Evolutionary conservation across 169 alveolate species (phyloP).

Genomic region (Plasmodium reichenowi): DNA sequence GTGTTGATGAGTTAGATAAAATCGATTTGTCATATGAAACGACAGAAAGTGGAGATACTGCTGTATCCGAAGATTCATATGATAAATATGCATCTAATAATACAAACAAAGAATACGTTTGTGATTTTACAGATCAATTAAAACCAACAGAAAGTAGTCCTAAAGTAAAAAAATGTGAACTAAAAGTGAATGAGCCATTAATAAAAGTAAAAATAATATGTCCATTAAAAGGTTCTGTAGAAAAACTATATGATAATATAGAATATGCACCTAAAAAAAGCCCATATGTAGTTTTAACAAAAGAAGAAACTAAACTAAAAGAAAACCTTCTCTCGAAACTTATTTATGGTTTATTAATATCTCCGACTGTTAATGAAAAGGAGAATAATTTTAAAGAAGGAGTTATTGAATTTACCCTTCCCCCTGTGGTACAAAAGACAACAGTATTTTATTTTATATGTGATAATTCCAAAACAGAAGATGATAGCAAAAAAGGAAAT

Average conservation of each 20-base stretch:
- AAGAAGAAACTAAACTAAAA: constrained; percentile 8
- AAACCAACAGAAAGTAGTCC: not conserved
- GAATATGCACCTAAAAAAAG: constrained; percentile 45
- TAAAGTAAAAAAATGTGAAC: constrained; percentile 29
- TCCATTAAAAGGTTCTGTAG: constrained; percentile 11
- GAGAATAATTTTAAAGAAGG: constrained; percentile 23
- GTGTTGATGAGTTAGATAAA: not conserved
- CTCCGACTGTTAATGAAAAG: constrained; percentile 6
- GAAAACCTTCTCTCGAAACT: constrained; percentile 29
- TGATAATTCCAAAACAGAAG: constrained; percentile 17
- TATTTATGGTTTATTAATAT: constrained; percentile 30
- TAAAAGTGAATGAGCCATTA: constrained; percentile 35
- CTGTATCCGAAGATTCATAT: not conserved
- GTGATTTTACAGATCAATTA: constrained; percentile 39
- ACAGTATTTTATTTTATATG: constrained; percentile 36
- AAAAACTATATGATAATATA: not conserved
- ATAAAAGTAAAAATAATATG: constrained; percentile 51
- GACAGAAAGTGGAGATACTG: constrained; percentile 4
- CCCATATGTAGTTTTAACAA: constrained; percentile 34
- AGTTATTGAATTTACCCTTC: constrained; percentile 32
- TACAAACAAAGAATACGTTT: constrained; percentile 61
- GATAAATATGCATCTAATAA: constrained; percentile 19
- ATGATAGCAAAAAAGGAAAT: constrained; percentile 13
- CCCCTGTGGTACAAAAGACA: constrained; percentile 13
- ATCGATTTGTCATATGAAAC: not conserved